These are phyloP conservation scores for Fonsecaea pugnacius DNA, from an alignment of 2,329 filamentous ascomycete species.

Conservation along the genomic window DNA sequence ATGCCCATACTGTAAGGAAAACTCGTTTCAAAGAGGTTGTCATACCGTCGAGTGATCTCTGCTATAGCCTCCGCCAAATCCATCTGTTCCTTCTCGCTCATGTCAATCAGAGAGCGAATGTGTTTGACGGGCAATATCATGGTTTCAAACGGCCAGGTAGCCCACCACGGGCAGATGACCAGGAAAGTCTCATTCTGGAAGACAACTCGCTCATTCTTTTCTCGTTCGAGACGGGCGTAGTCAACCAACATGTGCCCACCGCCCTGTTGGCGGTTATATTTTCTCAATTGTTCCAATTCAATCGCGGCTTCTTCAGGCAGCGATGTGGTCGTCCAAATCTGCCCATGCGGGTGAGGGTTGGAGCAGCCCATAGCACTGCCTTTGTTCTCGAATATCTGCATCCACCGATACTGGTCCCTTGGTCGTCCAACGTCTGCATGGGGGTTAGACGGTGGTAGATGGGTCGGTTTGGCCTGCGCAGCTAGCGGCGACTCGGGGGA, in stretches of 20 bases:
- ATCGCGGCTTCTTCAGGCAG: conserved; percentile 85
- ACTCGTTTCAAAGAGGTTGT: conserved; percentile 94
- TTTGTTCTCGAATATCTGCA: conserved; percentile 99
- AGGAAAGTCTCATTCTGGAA: conserved; percentile 86
- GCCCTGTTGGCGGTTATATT: conserved; percentile 73
- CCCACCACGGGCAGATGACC: conserved; percentile 96
- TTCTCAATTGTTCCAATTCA: conserved; percentile 76
- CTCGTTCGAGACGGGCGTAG: conserved; percentile 80
- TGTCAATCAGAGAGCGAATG: conserved; percentile 81
- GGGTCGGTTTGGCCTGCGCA: conserved; percentile 51
- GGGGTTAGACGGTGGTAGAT: conserved; percentile 53
- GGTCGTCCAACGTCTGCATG: conserved; percentile 57
- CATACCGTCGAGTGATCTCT: conserved; percentile 87
- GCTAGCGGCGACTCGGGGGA: conserved; percentile 70
- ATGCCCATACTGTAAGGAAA: conserved; percentile 98
- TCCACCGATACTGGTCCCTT: conserved; percentile 82
- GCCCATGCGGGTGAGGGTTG: conserved; percentile 95
- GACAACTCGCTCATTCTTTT: conserved; percentile 82
- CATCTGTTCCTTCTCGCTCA: conserved; percentile 70
- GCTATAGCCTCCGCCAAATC: conserved; percentile 82
- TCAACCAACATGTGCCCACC: conserved; percentile 80
- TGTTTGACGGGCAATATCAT: conserved; percentile 85
- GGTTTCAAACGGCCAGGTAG: conserved; percentile 94
- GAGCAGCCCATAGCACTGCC: conserved; percentile 97
- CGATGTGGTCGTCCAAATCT: conserved; percentile 91